Conservation (phyloP, 768 basidiomycete genomes). For the Podaxis sp. region DNA sequence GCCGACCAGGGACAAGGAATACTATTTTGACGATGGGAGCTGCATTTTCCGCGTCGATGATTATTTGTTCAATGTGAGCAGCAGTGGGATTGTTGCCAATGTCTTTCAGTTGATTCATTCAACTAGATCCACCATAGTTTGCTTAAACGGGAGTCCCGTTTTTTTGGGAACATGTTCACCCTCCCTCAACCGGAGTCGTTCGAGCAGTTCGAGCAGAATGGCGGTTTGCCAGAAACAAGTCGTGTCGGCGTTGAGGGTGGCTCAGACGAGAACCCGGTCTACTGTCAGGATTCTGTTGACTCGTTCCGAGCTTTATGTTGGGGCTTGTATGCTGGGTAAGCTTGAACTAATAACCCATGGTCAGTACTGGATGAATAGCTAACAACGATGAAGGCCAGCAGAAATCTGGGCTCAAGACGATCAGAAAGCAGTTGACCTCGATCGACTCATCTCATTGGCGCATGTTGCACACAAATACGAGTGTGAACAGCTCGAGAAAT, state of each 20-base stretch:
- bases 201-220: not conserved
- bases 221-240: not conserved
- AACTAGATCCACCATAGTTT: not conserved
- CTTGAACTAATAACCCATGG: not conserved
- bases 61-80: not conserved
- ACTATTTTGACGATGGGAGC: not conserved
- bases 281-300: not conserved
- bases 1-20: constrained; percentile 22
- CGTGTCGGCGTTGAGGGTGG: not conserved
- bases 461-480: not conserved
- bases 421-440: not conserved
- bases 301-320: not conserved
- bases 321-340: not conserved
- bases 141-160: not conserved
- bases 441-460: not conserved
- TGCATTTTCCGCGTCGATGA: not conserved
- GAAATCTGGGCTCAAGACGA: not conserved
- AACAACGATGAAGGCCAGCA: not conserved
- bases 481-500: not conserved
- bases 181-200: not conserved
- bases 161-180: not conserved
- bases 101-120: not conserved
- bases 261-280: not conserved
- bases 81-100: not conserved
- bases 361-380: no score